Base-by-base conservation (phyloP, 139 green algal species). In the Chlamydomonas sp. region DNA sequence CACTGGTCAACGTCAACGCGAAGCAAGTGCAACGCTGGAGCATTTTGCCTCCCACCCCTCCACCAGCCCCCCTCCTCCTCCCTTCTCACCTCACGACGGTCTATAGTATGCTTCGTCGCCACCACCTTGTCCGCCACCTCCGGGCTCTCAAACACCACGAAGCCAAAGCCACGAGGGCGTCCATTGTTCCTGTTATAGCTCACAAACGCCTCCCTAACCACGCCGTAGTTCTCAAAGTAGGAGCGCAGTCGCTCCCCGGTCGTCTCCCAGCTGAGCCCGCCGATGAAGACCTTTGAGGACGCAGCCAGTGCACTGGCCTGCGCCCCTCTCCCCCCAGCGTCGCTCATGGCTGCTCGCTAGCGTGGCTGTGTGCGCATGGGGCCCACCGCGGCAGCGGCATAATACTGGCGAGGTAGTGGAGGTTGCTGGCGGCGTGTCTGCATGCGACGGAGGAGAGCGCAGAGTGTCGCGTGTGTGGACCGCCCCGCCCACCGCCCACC, bases 161-260 rank as follows among this genome's bases (percentile, higher is more conserved):
- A 97, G 16, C 91, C 91, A 61, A 97, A 97, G 66, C 91, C 91
- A 26, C 91, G 66, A 3, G 91, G 91, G 5, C 89, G 71, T 34
- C 90, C 91, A 48, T 90, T 95, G 74, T 91, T 83, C 10, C 88
- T 68, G 74, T 96, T 91, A 72, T 95, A 96, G 64, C 79, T 90
- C 31, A 96, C 89, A 72, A 95, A 96, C 0, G 90, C 90, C 76
- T 96, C 90, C 47, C 86, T 76, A 36, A 93, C 88, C 0, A 76
- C 79, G 28, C 90, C 90, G 82, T 82, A 96, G 75, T 96, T 96
- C 62, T 91, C 84, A 79, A 96, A 95, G 73, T 95, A 95, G 20
- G 72, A 50, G 2, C 78, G 49, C 6, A 84, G 74, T 34, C 74
- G 75, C 43, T 87, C 76, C 36, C 77, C 81, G 1, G 80, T 83